A percentile compares a stretch with the other conserved stretches of the same genome.
Conservation (phyloP, 495 filamentous ascomycete genomes). For the Aspergillus haitiensis region DNA sequence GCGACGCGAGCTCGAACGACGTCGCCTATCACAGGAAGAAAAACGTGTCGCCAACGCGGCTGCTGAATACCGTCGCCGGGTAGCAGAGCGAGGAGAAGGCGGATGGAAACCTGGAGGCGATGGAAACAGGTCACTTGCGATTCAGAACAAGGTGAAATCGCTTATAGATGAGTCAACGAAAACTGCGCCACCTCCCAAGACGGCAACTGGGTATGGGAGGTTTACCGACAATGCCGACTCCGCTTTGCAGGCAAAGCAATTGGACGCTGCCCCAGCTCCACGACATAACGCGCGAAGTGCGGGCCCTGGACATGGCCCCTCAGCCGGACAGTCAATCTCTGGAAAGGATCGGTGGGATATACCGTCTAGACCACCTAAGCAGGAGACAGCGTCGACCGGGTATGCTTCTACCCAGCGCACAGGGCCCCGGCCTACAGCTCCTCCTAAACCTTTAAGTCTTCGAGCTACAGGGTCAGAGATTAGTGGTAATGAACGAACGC, state of each 20-base stretch:
- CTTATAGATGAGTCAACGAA: conserved; percentile 78
- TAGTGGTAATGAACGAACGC: conserved; percentile 28
- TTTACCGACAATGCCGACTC: conserved; percentile 59
- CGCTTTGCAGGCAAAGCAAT: conserved; percentile 46
- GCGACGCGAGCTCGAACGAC: conserved; percentile 84
- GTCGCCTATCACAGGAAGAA: conserved; percentile 83
- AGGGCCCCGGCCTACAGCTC: conserved; percentile 47
- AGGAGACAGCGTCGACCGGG: conserved; percentile 26
- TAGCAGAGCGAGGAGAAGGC: conserved; percentile 61
- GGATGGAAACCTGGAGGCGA: conserved; percentile 50
- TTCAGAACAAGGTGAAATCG: conserved; percentile 85
- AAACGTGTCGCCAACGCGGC: conserved; percentile 86
- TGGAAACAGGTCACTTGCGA: conserved; percentile 65
- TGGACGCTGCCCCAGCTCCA: conserved; percentile 18
- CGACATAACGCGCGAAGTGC: conserved; percentile 19
- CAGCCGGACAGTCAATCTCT: not conserved
- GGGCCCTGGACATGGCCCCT: not conserved
- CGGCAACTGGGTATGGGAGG: conserved; percentile 84
- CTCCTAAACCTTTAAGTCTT: conserved; percentile 62
- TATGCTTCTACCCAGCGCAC: conserved; percentile 32
- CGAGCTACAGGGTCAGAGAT: conserved; percentile 37
- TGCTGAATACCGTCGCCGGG: conserved; percentile 81
- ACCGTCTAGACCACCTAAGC: conserved; percentile 21
- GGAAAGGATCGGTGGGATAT: conserved; percentile 22
- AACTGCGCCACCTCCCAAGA: conserved; percentile 59